These are phyloP conservation scores for Globisporangium paddicum DNA, from an alignment of 352 stramenopile genomes.

Conservation along the genomic window DNA sequence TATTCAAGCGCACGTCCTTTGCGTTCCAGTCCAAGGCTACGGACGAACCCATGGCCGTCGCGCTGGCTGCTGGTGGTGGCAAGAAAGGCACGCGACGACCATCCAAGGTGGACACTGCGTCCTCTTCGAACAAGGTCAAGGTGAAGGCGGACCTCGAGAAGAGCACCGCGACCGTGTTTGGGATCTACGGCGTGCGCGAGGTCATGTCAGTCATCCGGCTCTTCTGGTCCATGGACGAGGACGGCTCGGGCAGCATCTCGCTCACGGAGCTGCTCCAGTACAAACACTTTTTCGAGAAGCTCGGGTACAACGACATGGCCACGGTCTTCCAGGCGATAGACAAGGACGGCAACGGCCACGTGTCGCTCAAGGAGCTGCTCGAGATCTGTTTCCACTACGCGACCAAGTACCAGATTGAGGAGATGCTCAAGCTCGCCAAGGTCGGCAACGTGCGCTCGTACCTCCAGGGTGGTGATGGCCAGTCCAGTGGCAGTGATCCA, in stretches of 20 bases:
- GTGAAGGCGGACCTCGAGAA: constrained; percentile 23
- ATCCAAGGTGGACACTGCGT: not conserved
- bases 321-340: constrained; percentile 72
- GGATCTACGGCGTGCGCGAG: constrained; percentile 62
- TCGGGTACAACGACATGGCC: constrained; percentile 56
- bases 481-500: no score
- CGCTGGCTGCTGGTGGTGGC: not conserved
- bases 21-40: constrained; percentile 23
- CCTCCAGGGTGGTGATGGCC: constrained; percentile 19
- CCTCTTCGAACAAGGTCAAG: not conserved
- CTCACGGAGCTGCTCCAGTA: constrained; percentile 49
- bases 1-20: constrained; percentile 65
- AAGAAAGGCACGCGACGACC: no score
- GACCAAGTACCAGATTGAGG: constrained; percentile 46
- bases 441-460: constrained; percentile 50
- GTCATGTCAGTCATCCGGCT: constrained; percentile 74
- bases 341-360: constrained; percentile 47
- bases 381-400: constrained; percentile 67
- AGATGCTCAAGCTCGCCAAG: constrained; percentile 70
- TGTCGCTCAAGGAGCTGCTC: constrained; percentile 57
- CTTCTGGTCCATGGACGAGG: constrained; percentile 71
- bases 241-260: constrained; percentile 53
- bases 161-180: constrained; percentile 40
- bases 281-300: constrained; percentile 57
- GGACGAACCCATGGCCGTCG: constrained; percentile 7